phyloP scores from a whole-genome alignment of 2,329 filamentous ascomycete genomes.

The Trichoderma gracile region DNA sequence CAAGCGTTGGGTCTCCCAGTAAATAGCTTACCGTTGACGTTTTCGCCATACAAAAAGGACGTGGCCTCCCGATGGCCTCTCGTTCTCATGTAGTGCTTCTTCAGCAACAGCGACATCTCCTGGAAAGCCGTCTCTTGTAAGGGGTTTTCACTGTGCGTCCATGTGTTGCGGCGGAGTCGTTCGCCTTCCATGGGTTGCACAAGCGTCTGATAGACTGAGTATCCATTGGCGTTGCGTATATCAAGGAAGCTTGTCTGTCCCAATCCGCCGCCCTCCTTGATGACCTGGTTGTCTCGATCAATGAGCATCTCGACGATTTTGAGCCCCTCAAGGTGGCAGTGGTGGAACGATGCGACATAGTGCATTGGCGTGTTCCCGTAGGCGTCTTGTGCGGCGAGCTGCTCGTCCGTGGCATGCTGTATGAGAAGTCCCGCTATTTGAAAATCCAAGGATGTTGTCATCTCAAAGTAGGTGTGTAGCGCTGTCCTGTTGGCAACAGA shows the following conservation, averaged over 20 bases:
- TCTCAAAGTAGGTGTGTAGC: background rate
- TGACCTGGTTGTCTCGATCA: background rate
- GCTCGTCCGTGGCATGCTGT: background rate
- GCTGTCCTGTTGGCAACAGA: background rate
- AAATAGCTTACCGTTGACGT: background rate
- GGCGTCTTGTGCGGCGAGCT: background rate
- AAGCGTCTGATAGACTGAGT: background rate
- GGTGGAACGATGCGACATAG: background rate
- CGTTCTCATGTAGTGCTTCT: conserved; percentile 12
- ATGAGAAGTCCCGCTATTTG: background rate
- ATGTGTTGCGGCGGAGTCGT: too few species aligned
- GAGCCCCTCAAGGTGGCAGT: background rate
- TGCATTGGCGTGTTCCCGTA: background rate
- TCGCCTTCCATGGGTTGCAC: background rate
- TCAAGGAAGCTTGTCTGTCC: background rate
- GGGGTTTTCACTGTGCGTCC: background rate
- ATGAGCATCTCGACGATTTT: background rate
- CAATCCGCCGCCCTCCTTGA: background rate
- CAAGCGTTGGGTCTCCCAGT: background rate
- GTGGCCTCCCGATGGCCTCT: background rate
- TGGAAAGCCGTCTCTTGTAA: background rate
- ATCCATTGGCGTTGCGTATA: background rate
- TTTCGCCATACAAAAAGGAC: background rate
- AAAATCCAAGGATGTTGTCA: background rate
- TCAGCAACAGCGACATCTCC: background rate